Conservation (phyloP, 352 stramenopile species). For the Pseudoperonospora humuli region DNA sequence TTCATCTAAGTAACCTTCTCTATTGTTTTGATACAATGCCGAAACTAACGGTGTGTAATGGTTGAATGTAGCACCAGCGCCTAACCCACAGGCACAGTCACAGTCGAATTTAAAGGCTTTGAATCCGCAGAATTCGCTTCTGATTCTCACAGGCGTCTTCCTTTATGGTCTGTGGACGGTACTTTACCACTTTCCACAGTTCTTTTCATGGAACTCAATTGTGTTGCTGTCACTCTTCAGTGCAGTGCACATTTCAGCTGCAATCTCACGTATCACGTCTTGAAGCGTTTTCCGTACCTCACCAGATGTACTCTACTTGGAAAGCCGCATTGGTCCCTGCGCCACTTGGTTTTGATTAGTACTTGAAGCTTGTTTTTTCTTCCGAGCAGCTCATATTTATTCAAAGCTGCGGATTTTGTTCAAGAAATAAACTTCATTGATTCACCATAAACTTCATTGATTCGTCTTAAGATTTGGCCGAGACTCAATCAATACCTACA, state of each 20-base stretch:
- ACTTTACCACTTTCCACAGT: slow-evolving; percentile 72
- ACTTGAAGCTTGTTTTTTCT: not conserved
- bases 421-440: slow-evolving; percentile 20
- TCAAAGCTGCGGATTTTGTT: slow-evolving; percentile 19
- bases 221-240: slow-evolving; percentile 61
- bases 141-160: slow-evolving; percentile 52
- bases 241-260: slow-evolving; percentile 47
- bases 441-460: slow-evolving; percentile 21
- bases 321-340: slow-evolving; percentile 7
- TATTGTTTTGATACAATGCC: slow-evolving; percentile 6
- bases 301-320: not conserved
- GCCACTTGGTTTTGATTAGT: slow-evolving; percentile 12
- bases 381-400: slow-evolving; percentile 31
- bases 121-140: slow-evolving; percentile 48
- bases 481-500: not conserved
- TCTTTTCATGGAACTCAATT: slow-evolving; percentile 71
- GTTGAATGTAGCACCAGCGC: slow-evolving; percentile 24
- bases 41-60: slow-evolving; percentile 12
- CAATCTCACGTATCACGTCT: slow-evolving; percentile 42
- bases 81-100: slow-evolving; percentile 35
- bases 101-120: slow-evolving; percentile 46
- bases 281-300: slow-evolving; percentile 5
- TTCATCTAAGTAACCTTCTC: not conserved
- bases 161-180: slow-evolving; percentile 72
- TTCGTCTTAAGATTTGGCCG: slow-evolving; percentile 1